These are phyloP conservation scores for Ligustrum vulgare DNA, from an alignment of 257 asterid species.

Conservation along the genomic window DNA sequence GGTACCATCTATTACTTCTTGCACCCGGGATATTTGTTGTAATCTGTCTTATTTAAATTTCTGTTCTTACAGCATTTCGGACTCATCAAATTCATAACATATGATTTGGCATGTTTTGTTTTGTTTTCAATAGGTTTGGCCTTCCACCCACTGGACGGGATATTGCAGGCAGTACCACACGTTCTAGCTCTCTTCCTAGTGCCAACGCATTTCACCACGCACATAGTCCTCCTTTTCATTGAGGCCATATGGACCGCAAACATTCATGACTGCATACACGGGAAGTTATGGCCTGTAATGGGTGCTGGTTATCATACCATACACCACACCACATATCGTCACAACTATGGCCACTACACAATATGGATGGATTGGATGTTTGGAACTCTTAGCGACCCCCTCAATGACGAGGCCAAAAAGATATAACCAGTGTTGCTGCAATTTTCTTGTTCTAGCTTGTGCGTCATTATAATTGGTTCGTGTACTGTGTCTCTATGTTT, in stretches of 20 bases:
- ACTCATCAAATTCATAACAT: background rate
- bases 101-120: background rate
- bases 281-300: slow-evolving; percentile 91
- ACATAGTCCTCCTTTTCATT: slow-evolving; percentile 68
- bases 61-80: background rate
- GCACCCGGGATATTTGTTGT: background rate
- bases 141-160: slow-evolving; percentile 94
- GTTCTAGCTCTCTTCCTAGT: slow-evolving; percentile 77
- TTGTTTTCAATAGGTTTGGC: slow-evolving; percentile 65
- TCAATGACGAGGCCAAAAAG: slow-evolving; percentile 64
- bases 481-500: slow-evolving; percentile 22
- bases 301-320: slow-evolving; percentile 99
- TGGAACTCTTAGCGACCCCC: slow-evolving; percentile 89
- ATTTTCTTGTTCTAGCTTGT: slow-evolving; percentile 1
- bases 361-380: slow-evolving; percentile 99
- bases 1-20: background rate
- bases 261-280: slow-evolving; percentile 90
- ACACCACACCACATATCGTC: slow-evolving; percentile 97
- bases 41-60: too few species aligned
- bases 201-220: slow-evolving; percentile 76
- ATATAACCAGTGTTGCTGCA: slow-evolving; percentile 25
- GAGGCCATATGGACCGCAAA: slow-evolving; percentile 95
- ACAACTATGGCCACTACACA: slow-evolving; percentile 92
- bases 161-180: slow-evolving; percentile 86
- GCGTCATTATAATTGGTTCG: slow-evolving; percentile 7